Conservation (phyloP, 148 eudicot species). For the Vaccinium myrtillus region DNA sequence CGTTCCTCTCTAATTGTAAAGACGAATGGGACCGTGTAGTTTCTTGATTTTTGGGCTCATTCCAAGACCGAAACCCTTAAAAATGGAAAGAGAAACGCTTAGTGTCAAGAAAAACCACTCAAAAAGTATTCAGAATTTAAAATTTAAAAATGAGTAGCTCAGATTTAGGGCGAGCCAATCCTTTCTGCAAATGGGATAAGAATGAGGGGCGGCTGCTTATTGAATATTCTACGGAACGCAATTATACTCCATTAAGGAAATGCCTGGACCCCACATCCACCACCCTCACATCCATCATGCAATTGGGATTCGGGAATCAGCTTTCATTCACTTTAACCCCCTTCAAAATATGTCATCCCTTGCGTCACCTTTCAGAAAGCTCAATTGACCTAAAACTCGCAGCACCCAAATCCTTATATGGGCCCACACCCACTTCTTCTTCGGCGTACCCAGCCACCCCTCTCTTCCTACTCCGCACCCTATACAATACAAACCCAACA, state of each 20-base stretch:
- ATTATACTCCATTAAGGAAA: background rate
- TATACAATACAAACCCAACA: slow-evolving; percentile 46
- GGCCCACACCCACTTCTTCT: slow-evolving; percentile 50
- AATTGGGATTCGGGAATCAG: background rate
- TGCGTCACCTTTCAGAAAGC: slow-evolving; percentile 45
- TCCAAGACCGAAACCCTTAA: no score
- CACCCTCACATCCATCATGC: background rate
- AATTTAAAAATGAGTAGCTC: no score
- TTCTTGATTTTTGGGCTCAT: no score
- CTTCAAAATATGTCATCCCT: slow-evolving; percentile 32
- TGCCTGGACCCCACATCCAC: background rate
- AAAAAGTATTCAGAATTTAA: no score
- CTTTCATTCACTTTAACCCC: background rate
- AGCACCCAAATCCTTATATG: slow-evolving; percentile 68
- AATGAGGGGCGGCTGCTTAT: background rate
- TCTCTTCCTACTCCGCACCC: slow-evolving; percentile 39
- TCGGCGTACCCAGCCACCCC: slow-evolving; percentile 43
- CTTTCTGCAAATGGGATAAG: background rate
- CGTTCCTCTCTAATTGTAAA: no score
- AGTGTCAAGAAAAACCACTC: no score
- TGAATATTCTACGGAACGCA: background rate
- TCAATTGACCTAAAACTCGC: slow-evolving; percentile 72
- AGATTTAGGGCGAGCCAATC: background rate
- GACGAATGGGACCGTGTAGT: no score
- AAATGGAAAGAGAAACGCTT: background rate